Base-by-base conservation (phyloP, 2,329 filamentous ascomycete genomes). In the Fusarium staphyleae region DNA sequence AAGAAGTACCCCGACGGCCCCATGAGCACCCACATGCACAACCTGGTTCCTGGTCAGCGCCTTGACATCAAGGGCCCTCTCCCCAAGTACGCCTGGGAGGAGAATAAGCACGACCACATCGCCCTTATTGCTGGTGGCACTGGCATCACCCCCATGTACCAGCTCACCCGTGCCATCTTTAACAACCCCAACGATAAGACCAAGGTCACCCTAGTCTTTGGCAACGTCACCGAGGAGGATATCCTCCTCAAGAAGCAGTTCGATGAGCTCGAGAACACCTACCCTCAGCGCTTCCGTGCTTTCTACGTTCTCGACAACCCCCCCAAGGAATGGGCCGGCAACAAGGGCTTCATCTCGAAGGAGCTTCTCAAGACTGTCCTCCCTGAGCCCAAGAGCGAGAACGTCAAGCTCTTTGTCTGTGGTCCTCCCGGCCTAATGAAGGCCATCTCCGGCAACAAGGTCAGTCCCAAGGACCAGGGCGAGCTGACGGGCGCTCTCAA, bases 91-190 rank as follows among this genome's bases (percentile, higher is more conserved):
- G 77, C 85, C 26, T 98, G 93, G 93, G 72, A 85, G 46, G 71
- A 87, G 65, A 98, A 98, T 84, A 97, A 96, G 85, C 93, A 97
- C 80, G 80, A 90, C 56, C 92, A 98, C 80, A 86, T 96, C 67
- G 88, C 85, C 32, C 81, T 93, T 63, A 84, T 99, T 60, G 91
- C 93, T n/a, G 95, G 95, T 68, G 95, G 95, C 62, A 97, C 95
- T 7, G 95, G 95, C 57, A 96, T 99, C 75, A 95, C 95, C 10
- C 95, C 95, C 66, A 97, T 98, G 93, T 98, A 90, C 82, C 95
- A 99, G 81, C 87, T 99, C 37, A 81, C 86, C 62, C 91, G 91
- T 59, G 84, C 87, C 71, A 96, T 99, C 78, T 96, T 98, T 87
- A 91, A 88, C 77, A 96, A 97, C 84, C 91, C 93, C 55, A 85